Percentiles rank a stretch among this genome's conserved stretches.
Evolutionary conservation across 805 yeast genomes (phyloP).

Genomic region (Torulaspora maleeae): DNA sequence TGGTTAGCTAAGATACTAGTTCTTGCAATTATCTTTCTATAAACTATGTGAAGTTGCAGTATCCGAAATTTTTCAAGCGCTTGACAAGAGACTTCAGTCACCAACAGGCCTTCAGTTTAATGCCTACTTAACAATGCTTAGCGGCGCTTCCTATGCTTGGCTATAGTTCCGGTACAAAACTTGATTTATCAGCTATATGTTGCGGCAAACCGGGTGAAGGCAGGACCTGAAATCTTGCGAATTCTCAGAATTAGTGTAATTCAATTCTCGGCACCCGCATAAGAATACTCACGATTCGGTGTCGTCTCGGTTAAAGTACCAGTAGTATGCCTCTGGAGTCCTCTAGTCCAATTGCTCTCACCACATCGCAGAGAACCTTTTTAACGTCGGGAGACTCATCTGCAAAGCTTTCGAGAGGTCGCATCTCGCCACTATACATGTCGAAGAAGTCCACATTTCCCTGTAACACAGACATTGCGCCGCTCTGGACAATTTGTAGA

Average conservation of each 20-base stretch:
- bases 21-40: not conserved
- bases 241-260: too few relatives aligned
- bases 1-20: not conserved
- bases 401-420: conserved; percentile 23
- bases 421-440: conserved; percentile 25
- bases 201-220: too few relatives aligned
- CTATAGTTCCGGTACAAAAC: too few relatives aligned
- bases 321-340: conserved; percentile 32
- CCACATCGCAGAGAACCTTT: conserved; percentile 37
- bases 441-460: conserved; percentile 25
- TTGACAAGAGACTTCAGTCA: not conserved
- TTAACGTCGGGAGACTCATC: conserved; percentile 24
- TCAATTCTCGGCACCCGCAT: too few relatives aligned
- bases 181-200: too few relatives aligned
- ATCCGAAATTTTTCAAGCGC: not conserved
- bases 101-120: too few relatives aligned
- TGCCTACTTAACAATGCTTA: too few relatives aligned
- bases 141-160: too few relatives aligned
- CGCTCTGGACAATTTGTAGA: conserved; percentile 34
- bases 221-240: too few relatives aligned
- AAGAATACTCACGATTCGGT: not conserved
- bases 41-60: not conserved
- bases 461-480: conserved; percentile 25
- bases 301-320: conserved; percentile 16
- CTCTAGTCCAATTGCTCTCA: conserved; percentile 43